These are phyloP conservation scores for Aspergillus pseudoviridinutans DNA, from an alignment of 2,329 filamentous ascomycete species.

Conservation along the genomic window DNA sequence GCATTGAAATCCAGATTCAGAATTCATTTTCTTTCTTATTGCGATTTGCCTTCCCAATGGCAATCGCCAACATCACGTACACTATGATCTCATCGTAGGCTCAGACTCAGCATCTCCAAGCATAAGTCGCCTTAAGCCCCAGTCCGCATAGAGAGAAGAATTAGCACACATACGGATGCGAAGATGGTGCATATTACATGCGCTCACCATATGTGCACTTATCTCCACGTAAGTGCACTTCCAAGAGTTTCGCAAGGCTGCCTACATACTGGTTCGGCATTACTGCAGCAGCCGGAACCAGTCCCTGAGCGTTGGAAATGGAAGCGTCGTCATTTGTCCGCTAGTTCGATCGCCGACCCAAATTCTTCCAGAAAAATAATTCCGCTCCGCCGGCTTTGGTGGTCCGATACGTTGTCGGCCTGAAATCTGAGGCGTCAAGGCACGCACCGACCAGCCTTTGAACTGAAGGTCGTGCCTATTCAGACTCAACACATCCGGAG, in stretches of 20 bases:
- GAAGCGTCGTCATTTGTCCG: conserved; percentile 12
- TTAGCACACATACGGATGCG: background rate
- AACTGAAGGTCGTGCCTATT: too few relatives aligned
- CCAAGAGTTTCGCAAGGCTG: background rate
- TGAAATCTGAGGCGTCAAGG: background rate
- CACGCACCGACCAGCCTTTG: too few relatives aligned
- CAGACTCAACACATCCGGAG: too few relatives aligned
- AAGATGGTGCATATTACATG: background rate
- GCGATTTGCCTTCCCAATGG: background rate
- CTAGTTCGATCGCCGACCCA: conserved; percentile 2
- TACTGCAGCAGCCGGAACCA: background rate
- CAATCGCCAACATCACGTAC: background rate
- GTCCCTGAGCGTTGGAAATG: conserved; percentile 4
- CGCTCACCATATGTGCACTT: background rate
- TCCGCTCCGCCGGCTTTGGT: conserved; percentile 2
- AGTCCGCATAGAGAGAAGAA: background rate
- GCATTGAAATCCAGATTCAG: background rate
- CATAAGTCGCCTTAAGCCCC: background rate
- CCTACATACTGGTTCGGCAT: background rate
- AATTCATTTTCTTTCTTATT: background rate
- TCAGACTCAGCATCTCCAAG: background rate
- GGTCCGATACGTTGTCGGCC: conserved; percentile 9
- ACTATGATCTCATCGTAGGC: conserved; percentile 5
- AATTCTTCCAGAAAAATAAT: background rate
- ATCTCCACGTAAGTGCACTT: background rate